Evolutionary conservation across 495 filamentous ascomycete species (phyloP).

Genomic region (Podospora sp.): DNA sequence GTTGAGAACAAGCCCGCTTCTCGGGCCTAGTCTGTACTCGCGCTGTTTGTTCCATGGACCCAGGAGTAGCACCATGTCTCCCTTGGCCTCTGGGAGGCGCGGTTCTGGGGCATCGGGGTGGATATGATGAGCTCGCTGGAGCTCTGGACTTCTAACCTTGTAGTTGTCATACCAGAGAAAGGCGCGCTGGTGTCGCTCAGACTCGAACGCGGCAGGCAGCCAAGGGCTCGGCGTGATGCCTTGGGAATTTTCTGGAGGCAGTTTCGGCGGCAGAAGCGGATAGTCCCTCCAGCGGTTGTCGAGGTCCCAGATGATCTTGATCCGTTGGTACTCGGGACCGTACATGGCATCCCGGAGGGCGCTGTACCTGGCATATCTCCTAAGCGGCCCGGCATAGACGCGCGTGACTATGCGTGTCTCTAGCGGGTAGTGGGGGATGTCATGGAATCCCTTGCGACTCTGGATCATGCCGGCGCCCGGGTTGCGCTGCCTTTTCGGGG

Average conservation of each 20-base stretch:
- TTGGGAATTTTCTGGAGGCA: slow-evolving; percentile 26
- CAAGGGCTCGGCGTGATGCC: slow-evolving; percentile 44
- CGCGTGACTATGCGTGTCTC: slow-evolving; percentile 51
- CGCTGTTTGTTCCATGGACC: neutral
- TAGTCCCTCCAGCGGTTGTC: slow-evolving; percentile 43
- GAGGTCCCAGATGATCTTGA: slow-evolving; percentile 43
- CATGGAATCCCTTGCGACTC: slow-evolving; percentile 33
- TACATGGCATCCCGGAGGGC: slow-evolving; percentile 49
- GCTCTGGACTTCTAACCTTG: slow-evolving; percentile 18
- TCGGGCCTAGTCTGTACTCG: slow-evolving; percentile 28
- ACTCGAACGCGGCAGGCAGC: slow-evolving; percentile 40
- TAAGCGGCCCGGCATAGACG: slow-evolving; percentile 48
- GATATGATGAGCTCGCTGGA: slow-evolving; percentile 30
- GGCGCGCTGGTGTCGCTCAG: slow-evolving; percentile 31
- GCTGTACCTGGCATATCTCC: slow-evolving; percentile 47
- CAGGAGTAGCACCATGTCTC: neutral
- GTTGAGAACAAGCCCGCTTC: slow-evolving; percentile 34
- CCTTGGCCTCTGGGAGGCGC: neutral
- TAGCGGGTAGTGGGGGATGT: slow-evolving; percentile 48
- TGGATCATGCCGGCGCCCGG: slow-evolving; percentile 31
- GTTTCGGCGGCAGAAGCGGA: slow-evolving; percentile 43
- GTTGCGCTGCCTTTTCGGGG: slow-evolving; percentile 27
- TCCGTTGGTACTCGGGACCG: slow-evolving; percentile 42
- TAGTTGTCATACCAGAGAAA: slow-evolving; percentile 37
- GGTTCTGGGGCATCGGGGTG: slow-evolving; percentile 15